phyloP scores from a whole-genome alignment of 768 basidiomycete species.

The Phanerodontia chrysosporium region DNA sequence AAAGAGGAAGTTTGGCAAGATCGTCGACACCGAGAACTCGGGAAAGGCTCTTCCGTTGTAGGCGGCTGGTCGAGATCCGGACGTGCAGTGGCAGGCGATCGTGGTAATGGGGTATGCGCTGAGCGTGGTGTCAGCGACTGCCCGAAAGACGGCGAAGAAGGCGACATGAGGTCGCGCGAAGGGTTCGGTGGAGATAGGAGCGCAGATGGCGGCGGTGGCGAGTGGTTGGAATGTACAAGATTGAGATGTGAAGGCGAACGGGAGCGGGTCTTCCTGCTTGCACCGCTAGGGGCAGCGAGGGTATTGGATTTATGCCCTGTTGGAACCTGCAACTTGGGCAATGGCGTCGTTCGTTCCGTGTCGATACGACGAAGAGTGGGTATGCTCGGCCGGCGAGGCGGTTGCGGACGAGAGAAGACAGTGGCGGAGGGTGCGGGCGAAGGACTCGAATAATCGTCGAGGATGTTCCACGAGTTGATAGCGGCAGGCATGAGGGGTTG shows the following conservation, averaged over 20 bases:
- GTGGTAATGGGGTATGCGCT: conserved; percentile 37
- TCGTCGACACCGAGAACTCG: conserved; percentile 83
- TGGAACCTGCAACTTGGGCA: conserved; percentile 59
- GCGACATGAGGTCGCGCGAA: conserved; percentile 24
- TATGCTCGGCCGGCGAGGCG: conserved; percentile 55
- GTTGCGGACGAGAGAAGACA: conserved; percentile 46
- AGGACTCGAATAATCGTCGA: conserved; percentile 40
- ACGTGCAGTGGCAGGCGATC: conserved; percentile 61
- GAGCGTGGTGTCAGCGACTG: conserved; percentile 35
- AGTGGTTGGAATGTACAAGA: conserved; percentile 55
- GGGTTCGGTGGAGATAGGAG: conserved; percentile 27
- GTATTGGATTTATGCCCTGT: conserved; percentile 60
- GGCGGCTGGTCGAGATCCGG: conserved; percentile 58
- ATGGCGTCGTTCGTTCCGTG: conserved; percentile 50
- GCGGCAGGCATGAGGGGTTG: conserved; percentile 53
- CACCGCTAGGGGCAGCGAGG: conserved; percentile 39
- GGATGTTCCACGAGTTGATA: conserved; percentile 33
- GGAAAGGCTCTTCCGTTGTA: conserved; percentile 51
- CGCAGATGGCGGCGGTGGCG: conserved; percentile 50
- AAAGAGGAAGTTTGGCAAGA: conserved; percentile 87
- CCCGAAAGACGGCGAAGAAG: conserved; percentile 25
- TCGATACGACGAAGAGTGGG: conserved; percentile 60
- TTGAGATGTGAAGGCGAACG: conserved; percentile 60
- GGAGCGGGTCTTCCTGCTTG: conserved; percentile 23
- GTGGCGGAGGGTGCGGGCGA: conserved; percentile 68